Conservation (phyloP, 2,329 filamentous ascomycete genomes). For the Phialemoniopsis sp. region DNA sequence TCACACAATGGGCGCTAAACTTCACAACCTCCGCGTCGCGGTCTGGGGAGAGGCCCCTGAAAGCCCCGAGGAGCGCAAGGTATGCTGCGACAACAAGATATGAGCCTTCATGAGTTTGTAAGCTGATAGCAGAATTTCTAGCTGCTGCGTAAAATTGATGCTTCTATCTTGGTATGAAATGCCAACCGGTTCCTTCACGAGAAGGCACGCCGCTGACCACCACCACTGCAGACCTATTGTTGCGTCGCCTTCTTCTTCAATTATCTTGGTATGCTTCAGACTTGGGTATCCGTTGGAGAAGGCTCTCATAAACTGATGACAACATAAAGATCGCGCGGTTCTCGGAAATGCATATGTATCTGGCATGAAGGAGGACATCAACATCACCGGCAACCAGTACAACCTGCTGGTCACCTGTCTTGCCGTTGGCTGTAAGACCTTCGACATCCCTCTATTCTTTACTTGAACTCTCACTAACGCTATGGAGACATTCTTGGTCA, state of each 20-base stretch:
- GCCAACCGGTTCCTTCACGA: too few species aligned
- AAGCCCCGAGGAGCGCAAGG: constrained; percentile 9
- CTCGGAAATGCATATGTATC: constrained; percentile 41
- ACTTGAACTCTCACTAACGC: too few species aligned
- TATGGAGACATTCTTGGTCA: constrained; percentile 27
- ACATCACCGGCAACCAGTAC: constrained; percentile 36
- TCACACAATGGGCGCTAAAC: constrained; percentile 2
- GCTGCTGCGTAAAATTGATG: too few species aligned
- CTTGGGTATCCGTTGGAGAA: too few species aligned
- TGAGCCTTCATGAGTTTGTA: background rate
- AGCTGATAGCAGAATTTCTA: too few species aligned
- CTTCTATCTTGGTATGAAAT: too few species aligned
- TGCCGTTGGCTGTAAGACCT: constrained; percentile 23
- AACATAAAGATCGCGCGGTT: too few species aligned
- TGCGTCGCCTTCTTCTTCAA: too few species aligned
- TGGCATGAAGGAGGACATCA: constrained; percentile 42
- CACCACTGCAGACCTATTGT: too few species aligned
- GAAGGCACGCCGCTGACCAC: too few species aligned
- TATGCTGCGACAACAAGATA: constrained; percentile 1
- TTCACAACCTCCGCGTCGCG: constrained; percentile 9
- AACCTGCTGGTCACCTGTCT: constrained; percentile 31
- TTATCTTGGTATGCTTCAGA: too few species aligned
- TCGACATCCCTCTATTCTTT: background rate
- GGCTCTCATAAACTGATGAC: too few species aligned
- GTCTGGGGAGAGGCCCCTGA: constrained; percentile 11